Evolutionary conservation across 177 flowering plant species (phyloP).

Genomic region (Vitis hybrid): DNA sequence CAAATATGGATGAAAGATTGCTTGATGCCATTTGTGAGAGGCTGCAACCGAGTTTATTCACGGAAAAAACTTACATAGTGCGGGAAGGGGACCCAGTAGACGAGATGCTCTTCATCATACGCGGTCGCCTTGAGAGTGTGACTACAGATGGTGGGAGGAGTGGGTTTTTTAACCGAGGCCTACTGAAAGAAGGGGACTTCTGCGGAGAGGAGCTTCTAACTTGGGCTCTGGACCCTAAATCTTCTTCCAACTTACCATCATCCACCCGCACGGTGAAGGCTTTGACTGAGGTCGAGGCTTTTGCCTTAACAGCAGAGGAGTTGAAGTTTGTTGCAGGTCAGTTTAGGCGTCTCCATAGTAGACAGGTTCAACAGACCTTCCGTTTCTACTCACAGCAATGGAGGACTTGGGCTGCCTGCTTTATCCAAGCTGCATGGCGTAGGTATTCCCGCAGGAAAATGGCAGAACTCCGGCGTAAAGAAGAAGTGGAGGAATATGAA

Average conservation of each 20-base stretch:
- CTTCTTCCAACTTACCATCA: constrained; percentile 47
- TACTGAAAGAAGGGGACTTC: constrained; percentile 52
- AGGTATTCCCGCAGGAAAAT: constrained; percentile 38
- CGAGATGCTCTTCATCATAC: constrained; percentile 62
- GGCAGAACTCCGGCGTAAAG: constrained; percentile 29
- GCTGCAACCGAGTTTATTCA: constrained; percentile 57
- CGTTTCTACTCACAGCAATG: constrained; percentile 65
- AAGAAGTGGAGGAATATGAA: constrained; percentile 24
- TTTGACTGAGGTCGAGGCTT: constrained; percentile 58
- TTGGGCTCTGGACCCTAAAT: constrained; percentile 66
- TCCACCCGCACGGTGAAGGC: constrained; percentile 62
- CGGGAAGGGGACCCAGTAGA: constrained; percentile 67
- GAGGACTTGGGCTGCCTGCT: constrained; percentile 67
- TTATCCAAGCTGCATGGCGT: constrained; percentile 60
- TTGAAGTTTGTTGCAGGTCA: constrained; percentile 54
- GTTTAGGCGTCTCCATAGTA: constrained; percentile 51
- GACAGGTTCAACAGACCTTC: constrained; percentile 62
- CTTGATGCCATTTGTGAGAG: constrained; percentile 69
- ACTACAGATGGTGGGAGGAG: constrained; percentile 73
- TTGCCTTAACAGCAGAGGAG: constrained; percentile 59
- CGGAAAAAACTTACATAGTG: constrained; percentile 43
- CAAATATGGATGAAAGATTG: constrained; percentile 64
- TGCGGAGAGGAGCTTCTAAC: constrained; percentile 73
- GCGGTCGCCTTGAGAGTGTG: constrained; percentile 62
- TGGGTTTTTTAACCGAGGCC: constrained; percentile 60